Percentiles rank a stretch among this genome's conserved stretches.
Conservation (phyloP, 2,329 filamentous ascomycete genomes). For the Cytospora piceae region DNA sequence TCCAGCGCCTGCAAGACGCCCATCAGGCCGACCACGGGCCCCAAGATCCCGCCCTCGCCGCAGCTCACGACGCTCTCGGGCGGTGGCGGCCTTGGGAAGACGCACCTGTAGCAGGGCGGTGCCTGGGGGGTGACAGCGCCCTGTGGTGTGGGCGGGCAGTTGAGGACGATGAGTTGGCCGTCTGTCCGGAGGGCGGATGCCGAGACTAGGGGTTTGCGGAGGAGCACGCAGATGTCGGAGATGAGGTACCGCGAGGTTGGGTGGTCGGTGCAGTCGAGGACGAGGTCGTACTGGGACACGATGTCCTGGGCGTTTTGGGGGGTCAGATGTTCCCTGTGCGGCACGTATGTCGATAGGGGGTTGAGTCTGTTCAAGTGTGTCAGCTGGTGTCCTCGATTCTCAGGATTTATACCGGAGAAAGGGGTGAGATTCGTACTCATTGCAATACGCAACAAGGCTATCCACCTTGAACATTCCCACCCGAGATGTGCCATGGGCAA, state of each 20-base stretch:
- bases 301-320: constrained; percentile 69
- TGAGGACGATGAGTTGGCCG: constrained; percentile 87
- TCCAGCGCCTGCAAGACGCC: constrained; percentile 90
- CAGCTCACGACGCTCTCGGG: constrained; percentile 82
- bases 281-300: constrained; percentile 74
- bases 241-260: constrained; percentile 90
- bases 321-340: constrained; percentile 67
- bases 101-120: constrained; percentile 90
- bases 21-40: constrained; percentile 91
- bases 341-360: constrained; percentile 66
- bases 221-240: constrained; percentile 83
- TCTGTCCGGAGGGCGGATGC: constrained; percentile 88
- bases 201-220: constrained; percentile 79
- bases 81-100: constrained; percentile 87
- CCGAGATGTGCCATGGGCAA: constrained; percentile 73
- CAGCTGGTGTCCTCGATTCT: neutral
- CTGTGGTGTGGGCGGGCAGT: constrained; percentile 70
- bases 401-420: neutral
- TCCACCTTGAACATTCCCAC: constrained; percentile 81
- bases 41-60: constrained; percentile 89
- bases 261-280: constrained; percentile 95
- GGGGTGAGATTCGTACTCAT: constrained; percentile 46
- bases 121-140: constrained; percentile 49
- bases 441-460: constrained; percentile 67
- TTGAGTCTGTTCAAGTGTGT: constrained; percentile 62